A percentile compares a stretch with the other conserved stretches of the same genome.
phyloP scores from a whole-genome alignment of 441 rosid genomes.

The Capsella rubella region DNA sequence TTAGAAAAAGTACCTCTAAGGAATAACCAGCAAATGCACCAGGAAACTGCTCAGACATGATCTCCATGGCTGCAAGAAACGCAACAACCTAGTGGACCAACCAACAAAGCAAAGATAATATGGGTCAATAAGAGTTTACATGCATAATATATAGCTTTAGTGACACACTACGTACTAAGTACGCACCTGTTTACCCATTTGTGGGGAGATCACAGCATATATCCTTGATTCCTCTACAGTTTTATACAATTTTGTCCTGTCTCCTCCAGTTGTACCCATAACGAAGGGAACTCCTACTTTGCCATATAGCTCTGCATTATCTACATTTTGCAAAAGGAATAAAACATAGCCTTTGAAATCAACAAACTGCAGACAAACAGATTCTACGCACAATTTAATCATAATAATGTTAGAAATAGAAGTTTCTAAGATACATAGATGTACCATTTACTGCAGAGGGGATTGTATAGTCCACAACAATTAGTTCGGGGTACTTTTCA shows the following conservation, averaged over 20 bases:
- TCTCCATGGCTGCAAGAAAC: constrained; percentile 95
- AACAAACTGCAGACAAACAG: neutral
- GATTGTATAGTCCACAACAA: constrained; percentile 84
- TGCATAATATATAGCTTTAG: neutral
- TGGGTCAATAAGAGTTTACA: neutral
- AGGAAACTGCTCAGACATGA: constrained; percentile 88
- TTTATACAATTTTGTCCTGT: constrained; percentile 60
- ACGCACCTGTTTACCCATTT: constrained; percentile 84
- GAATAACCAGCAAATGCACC: constrained; percentile 90
- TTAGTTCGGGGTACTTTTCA: constrained; percentile 65
- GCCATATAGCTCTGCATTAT: constrained; percentile 72
- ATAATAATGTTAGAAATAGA: neutral
- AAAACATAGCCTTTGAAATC: neutral
- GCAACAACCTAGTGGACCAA: constrained; percentile 73
- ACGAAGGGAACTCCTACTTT: constrained; percentile 91
- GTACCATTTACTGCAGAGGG: constrained; percentile 88
- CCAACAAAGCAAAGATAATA: constrained; percentile 12
- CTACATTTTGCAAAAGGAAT: constrained; percentile 44
- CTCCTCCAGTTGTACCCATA: constrained; percentile 92
- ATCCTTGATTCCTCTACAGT: constrained; percentile 64
- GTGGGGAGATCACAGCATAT: constrained; percentile 86
- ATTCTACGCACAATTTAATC: neutral
- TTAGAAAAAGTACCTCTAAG: constrained; percentile 57
- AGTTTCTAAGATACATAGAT: neutral
- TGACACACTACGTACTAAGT: neutral